phyloP scores from a whole-genome alignment of 192 early-diverging fungal species.

The Backusella tarrabulga region DNA sequence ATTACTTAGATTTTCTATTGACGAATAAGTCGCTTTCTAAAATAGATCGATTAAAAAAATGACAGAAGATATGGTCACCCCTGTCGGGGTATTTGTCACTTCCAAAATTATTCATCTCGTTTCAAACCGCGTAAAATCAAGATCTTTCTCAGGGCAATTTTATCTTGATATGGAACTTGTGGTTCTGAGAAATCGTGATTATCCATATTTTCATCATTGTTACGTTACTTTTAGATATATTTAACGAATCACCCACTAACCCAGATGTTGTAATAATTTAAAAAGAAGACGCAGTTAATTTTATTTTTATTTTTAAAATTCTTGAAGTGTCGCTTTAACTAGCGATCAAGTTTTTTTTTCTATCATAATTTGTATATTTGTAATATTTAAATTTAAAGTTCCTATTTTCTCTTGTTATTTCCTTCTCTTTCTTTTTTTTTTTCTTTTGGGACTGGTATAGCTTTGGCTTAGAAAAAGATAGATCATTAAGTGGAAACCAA shows the following conservation, averaged over 20 bases:
- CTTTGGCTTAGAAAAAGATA: not conserved
- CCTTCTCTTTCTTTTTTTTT: not conserved
- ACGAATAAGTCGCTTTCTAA: not conserved
- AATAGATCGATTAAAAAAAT: slow-evolving; percentile 1
- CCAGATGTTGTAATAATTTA: not conserved
- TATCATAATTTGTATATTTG: not conserved
- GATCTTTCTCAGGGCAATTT: not conserved
- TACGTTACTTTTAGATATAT: not conserved
- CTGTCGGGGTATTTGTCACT: not conserved
- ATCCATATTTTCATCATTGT: not conserved
- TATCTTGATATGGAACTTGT: not conserved
- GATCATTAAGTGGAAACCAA: not conserved
- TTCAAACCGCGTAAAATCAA: slow-evolving; percentile 1
- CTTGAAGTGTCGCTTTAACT: not conserved
- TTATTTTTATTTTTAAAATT: not conserved
- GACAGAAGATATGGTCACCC: not conserved
- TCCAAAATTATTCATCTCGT: not conserved
- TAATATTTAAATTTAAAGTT: not conserved
- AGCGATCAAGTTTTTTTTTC: not conserved
- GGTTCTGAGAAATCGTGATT: not conserved
- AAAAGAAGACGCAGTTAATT: no score
- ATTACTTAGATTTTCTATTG: not conserved
- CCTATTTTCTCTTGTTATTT: not conserved
- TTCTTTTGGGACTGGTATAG: not conserved
- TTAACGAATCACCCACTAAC: not conserved